A percentile compares a stretch with the other conserved stretches of the same genome.
Evolutionary conservation across 2,329 filamentous ascomycete species (phyloP).

Genomic region (Penicillium brevicompactum): DNA sequence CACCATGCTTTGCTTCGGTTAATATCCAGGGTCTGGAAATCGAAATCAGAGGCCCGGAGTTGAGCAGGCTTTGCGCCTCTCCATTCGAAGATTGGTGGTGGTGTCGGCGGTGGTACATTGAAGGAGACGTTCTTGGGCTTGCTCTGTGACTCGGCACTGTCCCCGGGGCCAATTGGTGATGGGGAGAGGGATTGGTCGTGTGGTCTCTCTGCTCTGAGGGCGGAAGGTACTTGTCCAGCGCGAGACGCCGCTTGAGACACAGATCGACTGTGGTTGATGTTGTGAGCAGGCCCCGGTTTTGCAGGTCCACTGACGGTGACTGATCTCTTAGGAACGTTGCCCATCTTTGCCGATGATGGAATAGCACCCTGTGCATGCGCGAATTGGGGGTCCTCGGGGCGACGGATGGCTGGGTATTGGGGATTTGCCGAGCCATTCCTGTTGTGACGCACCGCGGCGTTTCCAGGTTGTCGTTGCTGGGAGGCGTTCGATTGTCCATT

Average conservation of each 20-base stretch:
- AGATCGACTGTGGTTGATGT: constrained; percentile 13
- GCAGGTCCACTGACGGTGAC: constrained; percentile 27
- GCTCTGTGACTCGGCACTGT: constrained; percentile 24
- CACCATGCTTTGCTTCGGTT: constrained; percentile 72
- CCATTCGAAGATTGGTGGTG: constrained; percentile 63
- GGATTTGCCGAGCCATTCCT: constrained; percentile 19
- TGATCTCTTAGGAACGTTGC: constrained; percentile 28
- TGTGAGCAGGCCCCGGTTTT: constrained; percentile 4
- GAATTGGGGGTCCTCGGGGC: constrained; percentile 25
- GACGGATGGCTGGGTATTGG: constrained; percentile 22
- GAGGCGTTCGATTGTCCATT: constrained; percentile 1
- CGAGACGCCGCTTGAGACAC: constrained; percentile 15
- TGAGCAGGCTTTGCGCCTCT: constrained; percentile 66
- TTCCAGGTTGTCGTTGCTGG: constrained; percentile 13
- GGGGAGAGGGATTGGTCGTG: constrained; percentile 13
- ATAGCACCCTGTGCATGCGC: constrained; percentile 14
- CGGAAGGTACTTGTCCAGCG: neutral
- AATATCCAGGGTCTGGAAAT: constrained; percentile 53
- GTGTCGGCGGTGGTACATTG: constrained; percentile 49
- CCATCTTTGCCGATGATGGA: constrained; percentile 19
- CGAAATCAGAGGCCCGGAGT: constrained; percentile 61
- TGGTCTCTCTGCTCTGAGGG: constrained; percentile 13
- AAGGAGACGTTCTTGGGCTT: constrained; percentile 48
- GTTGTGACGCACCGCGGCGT: constrained; percentile 17
- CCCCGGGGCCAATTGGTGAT: constrained; percentile 18